Conservation (phyloP, 306 rosid genomes). For the Begonia masoniana region DNA sequence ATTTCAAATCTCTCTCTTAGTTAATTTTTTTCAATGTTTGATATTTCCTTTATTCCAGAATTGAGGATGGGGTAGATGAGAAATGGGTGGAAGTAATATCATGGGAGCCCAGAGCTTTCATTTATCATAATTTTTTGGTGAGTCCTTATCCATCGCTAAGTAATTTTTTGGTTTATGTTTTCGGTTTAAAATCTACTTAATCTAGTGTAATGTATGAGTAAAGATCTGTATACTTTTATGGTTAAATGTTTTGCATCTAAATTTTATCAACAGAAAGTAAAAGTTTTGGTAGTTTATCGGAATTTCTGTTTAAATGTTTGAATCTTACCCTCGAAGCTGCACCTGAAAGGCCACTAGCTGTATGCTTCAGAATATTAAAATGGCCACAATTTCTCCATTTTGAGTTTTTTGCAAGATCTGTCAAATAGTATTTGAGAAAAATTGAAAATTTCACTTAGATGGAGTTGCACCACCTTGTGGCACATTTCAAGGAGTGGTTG, state of each 20-base stretch:
- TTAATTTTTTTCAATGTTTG: neutral
- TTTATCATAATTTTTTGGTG: slow-evolving; percentile 79
- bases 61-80: slow-evolving; percentile 34
- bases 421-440: neutral
- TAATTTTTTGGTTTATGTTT: neutral
- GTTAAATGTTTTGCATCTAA: neutral
- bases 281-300: too few species aligned
- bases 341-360: neutral
- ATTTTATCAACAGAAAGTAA: too few species aligned
- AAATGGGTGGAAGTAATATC: slow-evolving; percentile 78
- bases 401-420: neutral
- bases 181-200: neutral
- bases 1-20: neutral
- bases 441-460: neutral
- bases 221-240: neutral
- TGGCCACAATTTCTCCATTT: too few species aligned
- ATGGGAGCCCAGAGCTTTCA: slow-evolving; percentile 91
- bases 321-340: neutral
- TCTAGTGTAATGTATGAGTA: neutral
- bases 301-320: neutral
- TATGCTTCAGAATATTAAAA: too few species aligned
- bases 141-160: neutral
- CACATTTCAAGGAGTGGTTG: neutral
- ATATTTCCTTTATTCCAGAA: neutral
- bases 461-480: neutral